Evolutionary conservation across 1,139 yeast genomes (phyloP), one percentile per base, ranked within the genome.

Genomic region (Taphrina populina): DNA sequence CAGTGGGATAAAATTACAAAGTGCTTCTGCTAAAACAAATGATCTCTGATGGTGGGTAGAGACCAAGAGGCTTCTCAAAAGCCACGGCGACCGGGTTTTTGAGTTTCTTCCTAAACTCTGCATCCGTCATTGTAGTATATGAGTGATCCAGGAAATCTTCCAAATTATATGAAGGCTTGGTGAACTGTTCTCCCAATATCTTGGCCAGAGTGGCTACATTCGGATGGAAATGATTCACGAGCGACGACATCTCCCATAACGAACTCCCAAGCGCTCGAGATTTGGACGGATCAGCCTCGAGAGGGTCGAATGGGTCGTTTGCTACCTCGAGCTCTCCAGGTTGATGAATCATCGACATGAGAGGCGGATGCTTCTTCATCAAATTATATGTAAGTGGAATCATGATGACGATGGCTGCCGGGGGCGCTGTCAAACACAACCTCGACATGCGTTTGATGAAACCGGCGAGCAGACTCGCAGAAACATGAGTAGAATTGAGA

Each of bases 71-170:
- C 36, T 41, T 43, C 32, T 52, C 96, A 66, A 77, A 85, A 67
- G 92, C 97, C 52, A 88, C 70, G 0, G 95, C 88, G 3, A 95
- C 86, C 62, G 79, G 77, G 2, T 79, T 76, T 66, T 82, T 84
- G 65, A 86, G 76, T 61, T 72, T 82, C 70, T 95, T 83, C 20
- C 76, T 75, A 59, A 77, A 72, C 69, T 92, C 98, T 62, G 88
- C 82, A 24, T 82, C 84, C 64, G 88, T 69, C 60, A 92, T 75
- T 8, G 88, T 77, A 56, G 76, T 74, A 67, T 90, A 92, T 57
- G 84, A 82, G 88, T 96, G 92, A 69, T 90, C 96, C 66, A 92
- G 73, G 72, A 92, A 92, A 69, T 92, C 98, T 67, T 92, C 98
- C 75, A 92, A 75, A 66, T 86, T 85, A 69, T 94, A 92, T 64